phyloP scores from a whole-genome alignment of 805 yeast species.

The Schizosaccharomyces cryophilus region DNA sequence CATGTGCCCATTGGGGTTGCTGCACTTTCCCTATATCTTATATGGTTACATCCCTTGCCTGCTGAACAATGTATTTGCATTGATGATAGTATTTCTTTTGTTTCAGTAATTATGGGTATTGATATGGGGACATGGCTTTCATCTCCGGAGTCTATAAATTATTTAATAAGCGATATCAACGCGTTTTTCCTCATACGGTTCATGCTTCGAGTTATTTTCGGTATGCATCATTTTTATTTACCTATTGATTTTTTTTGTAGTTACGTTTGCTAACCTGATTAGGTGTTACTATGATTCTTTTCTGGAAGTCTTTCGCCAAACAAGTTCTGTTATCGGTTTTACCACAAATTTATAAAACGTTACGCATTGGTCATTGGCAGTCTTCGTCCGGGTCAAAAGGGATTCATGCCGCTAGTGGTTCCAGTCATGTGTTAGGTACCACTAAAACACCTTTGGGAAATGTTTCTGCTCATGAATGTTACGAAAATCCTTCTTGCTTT shows the following conservation, averaged over 20 bases:
- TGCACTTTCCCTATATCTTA: conserved; percentile 21
- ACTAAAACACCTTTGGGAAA: conserved; percentile 11
- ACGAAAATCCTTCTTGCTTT: conserved; percentile 23
- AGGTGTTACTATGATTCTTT: conserved; percentile 37
- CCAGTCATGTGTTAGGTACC: conserved; percentile 17
- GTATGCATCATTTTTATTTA: not conserved
- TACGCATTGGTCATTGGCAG: not conserved
- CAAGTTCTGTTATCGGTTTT: conserved; percentile 33
- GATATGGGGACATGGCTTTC: conserved; percentile 35
- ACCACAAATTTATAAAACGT: conserved; percentile 27
- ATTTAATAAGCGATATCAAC: not conserved
- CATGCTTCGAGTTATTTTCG: not conserved
- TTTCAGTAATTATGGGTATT: conserved; percentile 65
- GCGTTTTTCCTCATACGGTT: not conserved
- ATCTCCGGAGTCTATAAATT: conserved; percentile 7
- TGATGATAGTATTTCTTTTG: conserved; percentile 80
- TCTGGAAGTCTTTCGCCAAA: conserved; percentile 57
- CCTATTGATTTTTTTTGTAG: not conserved
- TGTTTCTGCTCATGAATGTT: conserved; percentile 4
- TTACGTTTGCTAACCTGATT: not conserved
- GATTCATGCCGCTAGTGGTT: conserved; percentile 13
- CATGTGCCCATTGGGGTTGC: conserved; percentile 13
- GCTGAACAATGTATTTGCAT: conserved; percentile 89
- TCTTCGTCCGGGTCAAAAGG: not conserved
- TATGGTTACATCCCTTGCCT: conserved; percentile 58